Base-by-base conservation (phyloP, 768 basidiomycete species). In the Leccinum uliginosum region DNA sequence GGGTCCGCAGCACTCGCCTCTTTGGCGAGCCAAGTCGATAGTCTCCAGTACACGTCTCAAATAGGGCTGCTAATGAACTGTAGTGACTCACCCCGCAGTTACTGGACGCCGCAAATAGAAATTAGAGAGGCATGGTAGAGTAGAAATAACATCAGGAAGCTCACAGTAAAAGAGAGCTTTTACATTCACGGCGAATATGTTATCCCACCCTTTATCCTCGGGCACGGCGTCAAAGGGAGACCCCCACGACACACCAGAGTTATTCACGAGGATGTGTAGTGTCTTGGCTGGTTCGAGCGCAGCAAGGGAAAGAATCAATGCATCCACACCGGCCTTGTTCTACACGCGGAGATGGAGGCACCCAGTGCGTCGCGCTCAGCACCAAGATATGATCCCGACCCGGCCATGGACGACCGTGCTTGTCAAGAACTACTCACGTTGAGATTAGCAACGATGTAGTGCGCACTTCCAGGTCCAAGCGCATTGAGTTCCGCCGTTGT, bases 181-280 rank as follows among this genome's bases (percentile, higher is more conserved):
- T 51, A 94, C 90, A 65, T 94, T 94, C 35, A 93, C 82, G 21
- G 83, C 81, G 68, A 93, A 81, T 38, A 93, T 77, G 34, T 86
- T 85, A 61, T 93, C 91, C 92, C 92, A 93, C 1, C 92, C 91
- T 61, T 84, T 85, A 62, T 83, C 83, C 71, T 93, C 91, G 0
- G 90, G 89, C 59, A 89, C 82, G 61, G 85, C 78, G 10, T 81
- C 74, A 67, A 79, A 89, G 0, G 83, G 78, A 8, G 85, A 83
- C 17, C 88, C 90, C 91, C 90, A 92, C 17, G 87, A 79, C 26
- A 83, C 83, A 7, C 91, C 91, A 9, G 87, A 87, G 71, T 92
- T 93, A 71, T 91, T 93, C 45, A 93, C 81, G 6, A 94, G 81
- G 51, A 93, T 85, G 62, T 94, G 87, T 0, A 95, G 76, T 60